Evolutionary conservation across 148 eudicot genomes (phyloP).

Genomic region (Cornus kousa): DNA sequence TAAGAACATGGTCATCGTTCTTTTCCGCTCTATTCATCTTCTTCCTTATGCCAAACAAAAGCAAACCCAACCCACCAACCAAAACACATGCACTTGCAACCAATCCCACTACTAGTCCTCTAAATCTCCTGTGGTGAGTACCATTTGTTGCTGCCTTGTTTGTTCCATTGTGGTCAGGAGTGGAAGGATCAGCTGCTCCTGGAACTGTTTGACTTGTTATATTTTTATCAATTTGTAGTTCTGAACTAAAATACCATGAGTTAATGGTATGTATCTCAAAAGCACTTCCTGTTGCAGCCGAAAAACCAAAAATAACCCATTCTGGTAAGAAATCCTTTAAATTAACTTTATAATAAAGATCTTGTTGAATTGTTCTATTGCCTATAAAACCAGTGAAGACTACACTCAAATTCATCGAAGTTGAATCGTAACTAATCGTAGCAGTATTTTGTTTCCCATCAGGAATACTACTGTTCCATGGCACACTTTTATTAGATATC

Average conservation of each 20-base stretch:
- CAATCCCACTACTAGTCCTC: not conserved
- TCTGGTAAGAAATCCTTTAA: not conserved
- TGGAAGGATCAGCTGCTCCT: not conserved
- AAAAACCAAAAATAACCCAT: slow-evolving; percentile 6
- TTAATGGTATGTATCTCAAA: not conserved
- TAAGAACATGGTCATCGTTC: not conserved
- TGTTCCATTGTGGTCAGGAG: not conserved
- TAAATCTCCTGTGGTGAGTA: not conserved
- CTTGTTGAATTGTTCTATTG: not conserved
- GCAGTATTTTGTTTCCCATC: slow-evolving; percentile 3
- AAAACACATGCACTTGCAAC: not conserved
- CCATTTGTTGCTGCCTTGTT: not conserved
- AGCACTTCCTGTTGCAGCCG: slow-evolving; percentile 8
- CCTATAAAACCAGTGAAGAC: not conserved
- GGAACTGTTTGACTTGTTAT: not conserved
- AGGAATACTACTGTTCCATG: not conserved
- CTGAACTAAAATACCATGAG: slow-evolving; percentile 24
- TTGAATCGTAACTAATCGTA: slow-evolving; percentile 1
- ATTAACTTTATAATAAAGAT: not conserved
- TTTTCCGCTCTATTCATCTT: not conserved
- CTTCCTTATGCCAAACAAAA: not conserved
- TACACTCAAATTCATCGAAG: not conserved
- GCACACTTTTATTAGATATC: not conserved
- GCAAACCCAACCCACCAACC: not conserved
- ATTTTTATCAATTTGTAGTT: not conserved